phyloP scores from a whole-genome alignment of 2,329 filamentous ascomycete species.

The Aureobasidium sp. region DNA sequence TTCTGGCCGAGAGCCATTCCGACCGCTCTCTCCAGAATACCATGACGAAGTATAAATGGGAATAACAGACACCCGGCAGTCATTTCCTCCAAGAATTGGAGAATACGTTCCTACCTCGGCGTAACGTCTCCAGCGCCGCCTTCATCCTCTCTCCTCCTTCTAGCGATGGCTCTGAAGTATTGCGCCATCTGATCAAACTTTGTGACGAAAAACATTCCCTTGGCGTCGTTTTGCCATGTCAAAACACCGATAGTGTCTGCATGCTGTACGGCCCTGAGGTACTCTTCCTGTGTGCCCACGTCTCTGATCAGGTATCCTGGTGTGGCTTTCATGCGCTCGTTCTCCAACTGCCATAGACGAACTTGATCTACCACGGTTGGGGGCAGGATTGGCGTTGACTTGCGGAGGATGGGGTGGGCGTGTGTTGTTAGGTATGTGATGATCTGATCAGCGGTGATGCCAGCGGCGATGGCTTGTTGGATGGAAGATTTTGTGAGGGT shows the following conservation, averaged over 20 bases:
- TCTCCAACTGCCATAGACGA: constrained; percentile 92
- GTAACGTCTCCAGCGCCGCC: background rate
- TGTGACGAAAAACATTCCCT: constrained; percentile 82
- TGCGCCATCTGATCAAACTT: constrained; percentile 80
- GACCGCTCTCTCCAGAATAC: background rate
- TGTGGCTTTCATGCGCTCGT: constrained; percentile 82
- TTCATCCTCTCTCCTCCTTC: constrained; percentile 24
- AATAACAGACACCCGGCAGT: background rate
- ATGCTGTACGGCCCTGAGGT: constrained; percentile 60
- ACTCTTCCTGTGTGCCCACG: constrained; percentile 59
- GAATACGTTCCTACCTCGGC: background rate
- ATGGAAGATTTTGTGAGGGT: constrained; percentile 84
- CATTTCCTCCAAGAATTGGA: background rate
- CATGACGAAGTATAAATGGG: background rate
- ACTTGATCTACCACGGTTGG: constrained; percentile 98
- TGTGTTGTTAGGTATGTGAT: constrained; percentile 87
- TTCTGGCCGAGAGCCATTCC: no score
- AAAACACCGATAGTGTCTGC: constrained; percentile 86
- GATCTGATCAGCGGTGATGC: constrained; percentile 92
- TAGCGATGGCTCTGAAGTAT: constrained; percentile 57
- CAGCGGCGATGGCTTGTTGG: constrained; percentile 73
- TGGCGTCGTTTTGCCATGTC: constrained; percentile 72
- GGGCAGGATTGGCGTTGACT: constrained; percentile 68
- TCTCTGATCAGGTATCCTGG: constrained; percentile 84
- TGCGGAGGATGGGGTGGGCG: constrained; percentile 88